Evolutionary conservation across 345 rosid genomes (phyloP), one percentile per base, ranked within the genome.

Genomic region (Linum tenue): DNA sequence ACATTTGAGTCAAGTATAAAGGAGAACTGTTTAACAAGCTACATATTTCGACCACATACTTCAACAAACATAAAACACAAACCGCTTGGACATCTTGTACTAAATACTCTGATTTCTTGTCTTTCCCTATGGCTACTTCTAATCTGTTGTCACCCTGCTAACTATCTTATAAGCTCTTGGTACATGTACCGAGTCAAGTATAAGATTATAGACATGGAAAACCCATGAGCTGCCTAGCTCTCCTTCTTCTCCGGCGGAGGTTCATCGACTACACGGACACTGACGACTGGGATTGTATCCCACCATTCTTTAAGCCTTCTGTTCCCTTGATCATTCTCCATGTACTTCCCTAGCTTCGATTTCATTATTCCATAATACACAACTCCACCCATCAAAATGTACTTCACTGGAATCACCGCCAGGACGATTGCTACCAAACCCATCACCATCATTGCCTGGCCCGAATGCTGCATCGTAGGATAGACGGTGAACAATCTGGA

Each of bases 241-340:
- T 22, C 31, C 31, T 22, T 22, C 31, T 22, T 22, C 31, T 22
- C 31, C 15, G 60, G 31, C 2, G 73, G 11, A 58, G 66, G 37
- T 37, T 72, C 38, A 59, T 83, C 70, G 6, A 77, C 79, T 10
- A 84, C 57, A 3, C 84, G 92, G 55, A 91, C 83, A 0, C 84
- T 90, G 37, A 72, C 76, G 39, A 86, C 75, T 2, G 99, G 97
- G 73, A 91, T 88, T 0, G 95, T 83, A 58, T 82, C 95, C 97
- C 97, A 94, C 99, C 99, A 91, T 76, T 88, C 96, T 62, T 79
- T 78, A 31, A 83, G 63, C 68, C 95, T 78, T 43, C 95, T 75
- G 55, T 84, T 80, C 51, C 87, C 85, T 69, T 75, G 78, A n/a
- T 80, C 82, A 39, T 77, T 77, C 68, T 50, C 75, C 59, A 76